Conservation (phyloP, 441 rosid species). For the Corymbia citriodora region DNA sequence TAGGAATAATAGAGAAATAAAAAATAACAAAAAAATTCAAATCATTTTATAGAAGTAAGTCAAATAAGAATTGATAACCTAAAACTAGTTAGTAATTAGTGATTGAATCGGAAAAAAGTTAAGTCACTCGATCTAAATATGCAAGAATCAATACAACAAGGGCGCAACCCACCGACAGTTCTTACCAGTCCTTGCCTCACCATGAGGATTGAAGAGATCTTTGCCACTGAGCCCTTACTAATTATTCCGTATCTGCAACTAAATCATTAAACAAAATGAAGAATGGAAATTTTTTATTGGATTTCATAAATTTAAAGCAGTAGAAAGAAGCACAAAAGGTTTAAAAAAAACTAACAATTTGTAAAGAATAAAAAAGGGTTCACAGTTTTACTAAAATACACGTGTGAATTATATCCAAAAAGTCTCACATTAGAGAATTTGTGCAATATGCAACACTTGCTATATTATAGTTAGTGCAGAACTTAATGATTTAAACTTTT, state of each 20-base stretch:
- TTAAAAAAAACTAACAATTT: too few species aligned
- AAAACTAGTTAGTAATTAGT: too few species aligned
- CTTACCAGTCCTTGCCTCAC: not conserved
- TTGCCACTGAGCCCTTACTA: not conserved
- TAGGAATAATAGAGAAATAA: too few species aligned
- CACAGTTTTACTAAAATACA: not conserved
- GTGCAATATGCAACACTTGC: accelerated
- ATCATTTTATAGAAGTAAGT: too few species aligned
- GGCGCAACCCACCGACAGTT: too few species aligned
- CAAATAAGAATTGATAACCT: too few species aligned
- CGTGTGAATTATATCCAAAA: not conserved
- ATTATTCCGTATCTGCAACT: not conserved
- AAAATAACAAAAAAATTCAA: too few species aligned
- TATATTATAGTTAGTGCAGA: too few species aligned
- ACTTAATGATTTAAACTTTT: not conserved
- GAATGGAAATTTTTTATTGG: not conserved
- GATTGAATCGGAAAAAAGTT: too few species aligned
- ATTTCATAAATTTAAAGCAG: not conserved
- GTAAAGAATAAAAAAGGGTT: not conserved
- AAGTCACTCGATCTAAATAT: too few species aligned
- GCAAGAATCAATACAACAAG: too few species aligned
- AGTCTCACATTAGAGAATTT: not conserved
- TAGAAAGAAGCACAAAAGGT: not conserved
- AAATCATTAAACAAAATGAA: not conserved
- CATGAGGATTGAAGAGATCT: not conserved